These are phyloP conservation scores for Esteya vermicola DNA, from an alignment of 2,329 filamentous ascomycete species.

Conservation along the genomic window DNA sequence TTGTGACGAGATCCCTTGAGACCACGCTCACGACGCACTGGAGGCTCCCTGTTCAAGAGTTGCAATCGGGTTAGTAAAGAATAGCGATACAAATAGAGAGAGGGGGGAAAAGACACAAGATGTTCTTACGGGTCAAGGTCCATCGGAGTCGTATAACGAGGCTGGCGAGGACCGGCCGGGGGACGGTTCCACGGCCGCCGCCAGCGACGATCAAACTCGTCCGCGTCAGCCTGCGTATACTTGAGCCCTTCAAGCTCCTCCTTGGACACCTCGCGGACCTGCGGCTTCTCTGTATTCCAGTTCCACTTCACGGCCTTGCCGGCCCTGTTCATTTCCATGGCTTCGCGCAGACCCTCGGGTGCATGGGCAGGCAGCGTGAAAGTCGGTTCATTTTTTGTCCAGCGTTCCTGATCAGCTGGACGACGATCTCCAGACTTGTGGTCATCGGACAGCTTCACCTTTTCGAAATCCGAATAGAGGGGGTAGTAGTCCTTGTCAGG, in stretches of 20 bases:
- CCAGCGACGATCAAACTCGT: background rate
- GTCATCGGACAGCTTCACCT: too few species aligned
- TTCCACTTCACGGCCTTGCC: conserved; percentile 4
- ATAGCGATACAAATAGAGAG: too few species aligned
- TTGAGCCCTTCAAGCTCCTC: background rate
- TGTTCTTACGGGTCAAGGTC: too few species aligned
- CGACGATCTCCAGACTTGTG: too few species aligned
- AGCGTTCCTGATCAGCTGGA: background rate
- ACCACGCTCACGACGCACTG: conserved; percentile 1
- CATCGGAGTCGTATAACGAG: too few species aligned
- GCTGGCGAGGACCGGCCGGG: too few species aligned
- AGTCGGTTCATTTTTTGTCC: background rate
- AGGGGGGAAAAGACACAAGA: too few species aligned
- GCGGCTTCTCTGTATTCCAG: background rate
- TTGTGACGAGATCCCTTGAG: conserved; percentile 8
- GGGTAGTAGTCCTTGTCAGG: too few species aligned
- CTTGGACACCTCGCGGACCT: background rate
- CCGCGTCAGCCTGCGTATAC: background rate
- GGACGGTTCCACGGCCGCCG: too few species aligned
- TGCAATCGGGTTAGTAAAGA: too few species aligned
- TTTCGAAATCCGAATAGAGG: too few species aligned
- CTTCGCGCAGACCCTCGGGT: background rate
- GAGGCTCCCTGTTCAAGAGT: too few species aligned
- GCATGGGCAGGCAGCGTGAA: background rate
- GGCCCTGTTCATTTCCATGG: conserved; percentile 3